These are phyloP conservation scores for Epichloe scottii DNA, from an alignment of 2,329 filamentous ascomycete species.

Conservation along the genomic window DNA sequence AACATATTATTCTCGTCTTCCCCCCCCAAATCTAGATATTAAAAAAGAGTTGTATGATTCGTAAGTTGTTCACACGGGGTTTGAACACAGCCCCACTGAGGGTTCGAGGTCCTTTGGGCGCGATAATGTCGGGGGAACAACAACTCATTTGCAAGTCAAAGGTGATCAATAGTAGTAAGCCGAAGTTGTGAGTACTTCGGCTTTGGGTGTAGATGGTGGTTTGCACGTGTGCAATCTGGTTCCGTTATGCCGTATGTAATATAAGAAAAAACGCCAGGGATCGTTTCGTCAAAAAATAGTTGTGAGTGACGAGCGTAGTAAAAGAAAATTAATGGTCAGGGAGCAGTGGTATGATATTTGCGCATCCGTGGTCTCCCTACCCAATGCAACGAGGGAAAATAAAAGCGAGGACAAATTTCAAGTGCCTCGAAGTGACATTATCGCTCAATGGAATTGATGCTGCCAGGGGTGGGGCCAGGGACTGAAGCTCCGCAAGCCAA, in stretches of 20 bases:
- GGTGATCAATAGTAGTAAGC: neutral
- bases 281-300: slow-evolving; percentile 1
- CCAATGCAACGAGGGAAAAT: slow-evolving; percentile 4
- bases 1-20: neutral
- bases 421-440: neutral
- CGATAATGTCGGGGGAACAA: neutral
- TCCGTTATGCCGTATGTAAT: slow-evolving; percentile 2
- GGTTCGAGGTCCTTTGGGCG: neutral
- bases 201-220: neutral
- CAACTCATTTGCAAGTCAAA: neutral
- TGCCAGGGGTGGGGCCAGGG: neutral
- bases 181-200: neutral
- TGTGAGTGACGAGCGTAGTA: neutral
- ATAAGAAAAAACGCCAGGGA: slow-evolving; percentile 7
- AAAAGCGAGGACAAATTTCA: slow-evolving; percentile 1
- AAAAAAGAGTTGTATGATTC: slow-evolving; percentile 4
- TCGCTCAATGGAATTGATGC: neutral
- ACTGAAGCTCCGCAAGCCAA: neutral
- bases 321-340: neutral
- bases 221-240: neutral
- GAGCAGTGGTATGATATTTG: slow-evolving; percentile 4
- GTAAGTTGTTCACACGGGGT: neutral
- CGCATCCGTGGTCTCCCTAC: slow-evolving; percentile 4
- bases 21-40: slow-evolving; percentile 4
- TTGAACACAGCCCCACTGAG: neutral